Percentiles rank a stretch among this genome's conserved stretches.
Evolutionary conservation across 1,139 yeast genomes (phyloP).

Genomic region (Kodamaea sp.): DNA sequence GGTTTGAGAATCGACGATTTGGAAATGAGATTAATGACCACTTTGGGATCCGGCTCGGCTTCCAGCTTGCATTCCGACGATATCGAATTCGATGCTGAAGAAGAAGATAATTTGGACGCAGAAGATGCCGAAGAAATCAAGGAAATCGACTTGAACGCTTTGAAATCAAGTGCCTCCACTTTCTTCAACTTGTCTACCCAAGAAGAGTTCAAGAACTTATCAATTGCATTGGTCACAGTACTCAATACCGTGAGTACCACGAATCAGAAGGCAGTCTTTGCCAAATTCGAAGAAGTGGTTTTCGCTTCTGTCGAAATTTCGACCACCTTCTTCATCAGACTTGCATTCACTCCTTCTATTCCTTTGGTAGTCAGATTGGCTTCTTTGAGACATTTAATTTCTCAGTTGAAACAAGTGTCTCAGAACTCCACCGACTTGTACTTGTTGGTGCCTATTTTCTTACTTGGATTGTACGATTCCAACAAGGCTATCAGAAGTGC

Average conservation of each 20-base stretch:
- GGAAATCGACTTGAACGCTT: slow-evolving; percentile 17
- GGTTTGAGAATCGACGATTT: slow-evolving; percentile 51
- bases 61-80: slow-evolving; percentile 23
- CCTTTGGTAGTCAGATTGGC: slow-evolving; percentile 57
- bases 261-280: slow-evolving; percentile 16
- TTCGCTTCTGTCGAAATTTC: slow-evolving; percentile 37
- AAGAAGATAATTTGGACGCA: slow-evolving; percentile 18
- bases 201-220: slow-evolving; percentile 42
- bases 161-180: slow-evolving; percentile 27
- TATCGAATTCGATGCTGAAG: slow-evolving; percentile 25
- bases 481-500: slow-evolving; percentile 30
- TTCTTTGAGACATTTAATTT: slow-evolving; percentile 43
- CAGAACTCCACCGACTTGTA: slow-evolving; percentile 29
- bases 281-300: slow-evolving; percentile 22
- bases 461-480: slow-evolving; percentile 37
- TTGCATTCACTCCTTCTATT: slow-evolving; percentile 54
- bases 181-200: slow-evolving; percentile 44
- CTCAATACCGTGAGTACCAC: slow-evolving; percentile 19
- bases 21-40: slow-evolving; percentile 69
- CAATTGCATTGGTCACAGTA: slow-evolving; percentile 33
- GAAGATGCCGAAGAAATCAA: slow-evolving; percentile 24
- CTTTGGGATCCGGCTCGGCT: slow-evolving; percentile 40
- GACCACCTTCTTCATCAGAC: slow-evolving; percentile 59
- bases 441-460: slow-evolving; percentile 37
- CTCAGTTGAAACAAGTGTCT: slow-evolving; percentile 35